These are phyloP conservation scores for Lathyrus oleraceus DNA, from an alignment of 306 rosid species.

Conservation along the genomic window DNA sequence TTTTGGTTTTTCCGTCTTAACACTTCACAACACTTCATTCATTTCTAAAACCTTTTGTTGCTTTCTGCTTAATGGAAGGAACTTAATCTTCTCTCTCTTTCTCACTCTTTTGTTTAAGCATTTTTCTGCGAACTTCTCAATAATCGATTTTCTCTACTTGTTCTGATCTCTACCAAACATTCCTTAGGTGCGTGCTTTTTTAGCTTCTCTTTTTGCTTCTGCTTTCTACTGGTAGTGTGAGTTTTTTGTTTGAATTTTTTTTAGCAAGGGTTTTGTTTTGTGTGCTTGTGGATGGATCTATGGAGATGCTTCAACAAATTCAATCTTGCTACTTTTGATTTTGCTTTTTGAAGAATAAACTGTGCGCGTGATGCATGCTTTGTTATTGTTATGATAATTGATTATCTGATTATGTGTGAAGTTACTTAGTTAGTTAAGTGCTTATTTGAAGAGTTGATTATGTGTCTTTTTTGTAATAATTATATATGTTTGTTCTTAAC, in stretches of 20 bases:
- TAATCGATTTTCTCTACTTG: slow-evolving; percentile 36
- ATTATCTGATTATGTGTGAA: neutral
- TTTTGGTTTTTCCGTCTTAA: slow-evolving; percentile 37
- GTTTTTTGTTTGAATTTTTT: neutral
- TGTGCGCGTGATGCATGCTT: slow-evolving; percentile 5
- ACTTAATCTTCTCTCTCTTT: slow-evolving; percentile 47
- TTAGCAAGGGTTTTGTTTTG: neutral
- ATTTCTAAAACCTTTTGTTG: slow-evolving; percentile 54
- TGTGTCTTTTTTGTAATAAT: neutral
- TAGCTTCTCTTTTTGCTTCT: neutral
- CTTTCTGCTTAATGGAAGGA: slow-evolving; percentile 84
- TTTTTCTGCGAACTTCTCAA: slow-evolving; percentile 26
- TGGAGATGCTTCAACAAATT: neutral
- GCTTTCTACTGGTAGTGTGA: slow-evolving; percentile 12
- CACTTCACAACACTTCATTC: slow-evolving; percentile 9
- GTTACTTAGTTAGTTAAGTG: neutral
- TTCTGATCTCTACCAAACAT: slow-evolving; percentile 48
- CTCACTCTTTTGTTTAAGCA: slow-evolving; percentile 33
- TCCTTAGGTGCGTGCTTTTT: slow-evolving; percentile 42
- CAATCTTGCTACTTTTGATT: neutral
- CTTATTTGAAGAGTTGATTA: neutral
- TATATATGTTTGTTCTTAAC: neutral
- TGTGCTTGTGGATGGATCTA: slow-evolving; percentile 37
- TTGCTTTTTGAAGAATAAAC: slow-evolving; percentile 11
- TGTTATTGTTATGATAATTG: neutral